Evolutionary conservation across 495 filamentous ascomycete genomes (phyloP), one percentile per base, ranked within the genome.

Genomic region (Neurospora sp.): DNA sequence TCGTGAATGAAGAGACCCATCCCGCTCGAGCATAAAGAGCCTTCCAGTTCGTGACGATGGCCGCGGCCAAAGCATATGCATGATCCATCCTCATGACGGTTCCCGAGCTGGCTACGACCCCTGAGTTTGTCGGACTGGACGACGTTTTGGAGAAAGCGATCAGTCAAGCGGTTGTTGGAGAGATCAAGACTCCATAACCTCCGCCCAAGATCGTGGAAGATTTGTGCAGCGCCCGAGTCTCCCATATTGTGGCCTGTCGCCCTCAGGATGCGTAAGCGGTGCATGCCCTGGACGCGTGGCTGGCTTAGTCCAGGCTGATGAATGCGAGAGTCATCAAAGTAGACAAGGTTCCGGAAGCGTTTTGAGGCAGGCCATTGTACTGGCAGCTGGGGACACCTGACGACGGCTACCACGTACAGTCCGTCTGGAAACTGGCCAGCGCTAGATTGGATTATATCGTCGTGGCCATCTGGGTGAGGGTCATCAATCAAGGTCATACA

Each of bases 151-250:
- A 84, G 69, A 14, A 78, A 61, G 9, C 39, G 71, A 73, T 84
- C 81, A 0, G 81, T 78, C 12, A 86, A 71, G 8, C 75, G 79
- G 70, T 86, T 86, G n/a, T 79, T 38, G 73, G 79, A 84, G 1
- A 86, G 72, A 44, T 86, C 83, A 10, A 86, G 70, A 70, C 84
- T 84, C 84, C 84, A 86, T 22, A 86, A 70, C 27, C 80, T 82
- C 9, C 70, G 65, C 22, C 71, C 31, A 44, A 85, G 83, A 0
- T 74, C 53, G 53, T 70, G 40, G 61, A 83, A 74, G 17, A 86
- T 74, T 17, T 78, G 37, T 17, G 37, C 59, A 0, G 79, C 79
- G 0, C 76, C 76, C 4, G 40, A 7, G 44, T 84, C 79, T 45
- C 82, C 82, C 70, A 85, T 74, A 70, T 82, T 80, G 6, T 79